Evolutionary conservation across 768 basidiomycete species (phyloP).

Genomic region (Phylloporus arenicola): DNA sequence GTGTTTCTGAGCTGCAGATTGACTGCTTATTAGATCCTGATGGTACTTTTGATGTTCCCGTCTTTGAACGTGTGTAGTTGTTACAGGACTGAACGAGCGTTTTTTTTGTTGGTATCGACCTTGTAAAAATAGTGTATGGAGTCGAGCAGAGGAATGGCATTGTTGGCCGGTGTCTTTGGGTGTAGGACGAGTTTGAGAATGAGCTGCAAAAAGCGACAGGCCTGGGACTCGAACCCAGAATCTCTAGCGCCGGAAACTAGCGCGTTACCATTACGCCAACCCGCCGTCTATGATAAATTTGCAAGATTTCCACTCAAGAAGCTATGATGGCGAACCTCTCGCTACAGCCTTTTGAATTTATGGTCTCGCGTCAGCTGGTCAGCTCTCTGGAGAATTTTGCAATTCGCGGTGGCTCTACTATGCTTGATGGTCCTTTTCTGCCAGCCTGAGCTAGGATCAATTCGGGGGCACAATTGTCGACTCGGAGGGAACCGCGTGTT

Average conservation of each 20-base stretch:
- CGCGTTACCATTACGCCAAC: conserved; percentile 64
- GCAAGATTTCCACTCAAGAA: neutral
- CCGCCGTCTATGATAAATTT: conserved; percentile 30
- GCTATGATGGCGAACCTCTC: too few species aligned
- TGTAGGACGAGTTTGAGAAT: neutral
- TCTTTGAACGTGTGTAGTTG: conserved; percentile 24
- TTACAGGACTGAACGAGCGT: neutral
- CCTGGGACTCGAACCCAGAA: conserved; percentile 62
- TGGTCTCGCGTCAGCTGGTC: too few species aligned
- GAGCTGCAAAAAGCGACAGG: conserved; percentile 40
- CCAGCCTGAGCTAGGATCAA: conserved; percentile 24
- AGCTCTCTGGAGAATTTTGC: too few species aligned
- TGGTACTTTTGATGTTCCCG: conserved; percentile 43
- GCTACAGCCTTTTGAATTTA: too few species aligned
- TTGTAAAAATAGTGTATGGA: conserved; percentile 7
- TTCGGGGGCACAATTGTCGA: conserved; percentile 42
- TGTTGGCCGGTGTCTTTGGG: too few species aligned
- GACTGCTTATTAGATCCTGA: conserved; percentile 25
- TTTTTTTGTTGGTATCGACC: neutral
- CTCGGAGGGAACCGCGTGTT: conserved; percentile 36
- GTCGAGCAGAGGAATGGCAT: neutral
- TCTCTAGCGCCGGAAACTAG: conserved; percentile 62
- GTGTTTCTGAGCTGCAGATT: neutral
- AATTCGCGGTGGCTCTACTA: too few species aligned
- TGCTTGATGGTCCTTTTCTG: too few species aligned